Conservation (phyloP, 345 rosid species). For the Camelina neglecta region DNA sequence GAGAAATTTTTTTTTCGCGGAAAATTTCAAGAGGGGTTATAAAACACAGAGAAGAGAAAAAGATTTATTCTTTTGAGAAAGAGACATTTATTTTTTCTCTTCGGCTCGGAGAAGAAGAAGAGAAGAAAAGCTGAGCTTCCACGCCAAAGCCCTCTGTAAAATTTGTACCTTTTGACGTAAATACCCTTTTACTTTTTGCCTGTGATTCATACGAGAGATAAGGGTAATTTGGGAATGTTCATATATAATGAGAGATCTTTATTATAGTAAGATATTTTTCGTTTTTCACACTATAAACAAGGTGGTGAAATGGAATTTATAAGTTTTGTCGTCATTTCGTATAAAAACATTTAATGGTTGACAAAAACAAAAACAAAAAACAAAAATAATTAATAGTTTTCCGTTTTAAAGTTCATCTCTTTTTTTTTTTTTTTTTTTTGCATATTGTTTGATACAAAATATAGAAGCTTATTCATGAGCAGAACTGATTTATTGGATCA, state of each 20-base stretch:
- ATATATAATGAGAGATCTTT: not conserved
- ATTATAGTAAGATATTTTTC: not conserved
- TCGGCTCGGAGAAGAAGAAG: conserved; percentile 31
- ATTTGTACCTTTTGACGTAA: not conserved
- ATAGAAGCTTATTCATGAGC: no score
- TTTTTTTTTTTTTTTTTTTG: no score
- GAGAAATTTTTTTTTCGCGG: conserved; percentile 27
- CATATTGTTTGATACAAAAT: no score
- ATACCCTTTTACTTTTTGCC: conserved; percentile 28
- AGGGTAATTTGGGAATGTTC: conserved; percentile 12
- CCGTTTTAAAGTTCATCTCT: not conserved
- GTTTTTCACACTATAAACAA: not conserved
- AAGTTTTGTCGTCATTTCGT: not conserved
- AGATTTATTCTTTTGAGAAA: conserved; percentile 29
- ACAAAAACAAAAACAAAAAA: not conserved
- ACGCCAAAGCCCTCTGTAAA: conserved; percentile 38
- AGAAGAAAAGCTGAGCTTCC: conserved; percentile 30
- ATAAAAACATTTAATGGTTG: not conserved
- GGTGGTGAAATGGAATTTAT: not conserved
- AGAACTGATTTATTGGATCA: no score
- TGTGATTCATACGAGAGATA: not conserved
- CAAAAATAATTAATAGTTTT: not conserved
- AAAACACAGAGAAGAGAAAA: conserved; percentile 4
- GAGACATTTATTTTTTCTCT: conserved; percentile 14
- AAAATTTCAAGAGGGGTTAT: conserved; percentile 19